These are phyloP conservation scores for Thermomyces lanuginosus DNA, from an alignment of 2,329 filamentous ascomycete species.

Conservation along the genomic window DNA sequence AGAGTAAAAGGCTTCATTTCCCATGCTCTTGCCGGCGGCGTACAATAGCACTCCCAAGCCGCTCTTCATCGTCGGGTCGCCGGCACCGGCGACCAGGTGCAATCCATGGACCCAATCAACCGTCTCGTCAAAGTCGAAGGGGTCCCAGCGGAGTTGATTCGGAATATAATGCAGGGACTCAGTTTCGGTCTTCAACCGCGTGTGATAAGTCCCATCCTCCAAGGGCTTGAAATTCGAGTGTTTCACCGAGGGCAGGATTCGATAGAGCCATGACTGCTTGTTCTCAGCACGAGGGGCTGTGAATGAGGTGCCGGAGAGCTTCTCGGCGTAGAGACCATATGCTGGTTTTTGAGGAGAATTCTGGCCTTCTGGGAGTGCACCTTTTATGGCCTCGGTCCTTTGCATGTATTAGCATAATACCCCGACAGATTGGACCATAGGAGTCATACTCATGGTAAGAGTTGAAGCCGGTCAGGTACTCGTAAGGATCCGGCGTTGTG, in stretches of 20 bases:
- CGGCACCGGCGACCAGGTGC: conserved; percentile 59
- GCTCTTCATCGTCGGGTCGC: conserved; percentile 61
- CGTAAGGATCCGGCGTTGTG: conserved; percentile 50
- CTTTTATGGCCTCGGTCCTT: conserved; percentile 60
- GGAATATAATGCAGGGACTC: conserved; percentile 54
- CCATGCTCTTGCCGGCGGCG: conserved; percentile 63
- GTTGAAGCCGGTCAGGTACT: conserved; percentile 64
- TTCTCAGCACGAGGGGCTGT: conserved; percentile 53
- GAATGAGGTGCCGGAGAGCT: conserved; percentile 56
- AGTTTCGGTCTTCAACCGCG: conserved; percentile 23
- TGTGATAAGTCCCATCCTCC: conserved; percentile 32
- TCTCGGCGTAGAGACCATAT: conserved; percentile 67
- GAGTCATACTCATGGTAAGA: conserved; percentile 53
- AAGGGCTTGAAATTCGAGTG: conserved; percentile 36
- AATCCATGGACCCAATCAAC: conserved; percentile 54
- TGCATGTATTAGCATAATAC: conserved; percentile 7
- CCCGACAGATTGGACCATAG: background rate
- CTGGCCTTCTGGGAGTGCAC: conserved; percentile 54
- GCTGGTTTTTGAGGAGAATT: conserved; percentile 73
- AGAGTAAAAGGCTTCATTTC: conserved; percentile 64
- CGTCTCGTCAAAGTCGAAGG: conserved; percentile 54
- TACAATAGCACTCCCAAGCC: conserved; percentile 71
- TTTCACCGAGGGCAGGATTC: conserved; percentile 48
- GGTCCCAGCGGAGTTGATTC: conserved; percentile 68
- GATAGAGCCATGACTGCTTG: conserved; percentile 57